Evolutionary conservation across 352 stramenopile genomes (phyloP).

Genomic region (Albugo candida): DNA sequence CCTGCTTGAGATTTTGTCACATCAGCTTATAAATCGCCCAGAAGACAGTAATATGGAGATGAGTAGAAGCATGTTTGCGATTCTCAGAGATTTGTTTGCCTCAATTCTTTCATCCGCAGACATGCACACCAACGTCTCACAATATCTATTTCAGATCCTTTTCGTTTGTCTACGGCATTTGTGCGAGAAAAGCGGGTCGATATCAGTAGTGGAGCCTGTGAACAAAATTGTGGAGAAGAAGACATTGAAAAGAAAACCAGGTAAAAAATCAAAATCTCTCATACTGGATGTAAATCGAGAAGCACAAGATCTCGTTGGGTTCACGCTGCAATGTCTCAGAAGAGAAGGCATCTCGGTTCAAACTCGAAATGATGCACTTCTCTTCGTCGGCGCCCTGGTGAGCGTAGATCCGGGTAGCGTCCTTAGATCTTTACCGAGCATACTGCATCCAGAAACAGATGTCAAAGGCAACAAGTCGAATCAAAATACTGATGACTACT

Average conservation of each 20-base stretch:
- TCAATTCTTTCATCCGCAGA: conserved; percentile 21
- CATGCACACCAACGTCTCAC: conserved; percentile 31
- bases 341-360: conserved; percentile 36
- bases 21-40: too few relatives aligned
- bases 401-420: conserved; percentile 53
- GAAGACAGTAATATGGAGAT: too few relatives aligned
- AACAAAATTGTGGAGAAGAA: not conserved
- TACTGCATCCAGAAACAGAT: conserved; percentile 27
- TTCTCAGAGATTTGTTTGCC: too few relatives aligned
- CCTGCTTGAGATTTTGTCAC: too few relatives aligned
- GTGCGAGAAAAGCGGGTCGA: conserved; percentile 21
- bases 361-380: conserved; percentile 59
- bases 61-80: too few relatives aligned
- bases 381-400: conserved; percentile 68
- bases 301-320: conserved; percentile 51
- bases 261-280: too few relatives aligned
- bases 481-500: conserved; percentile 49
- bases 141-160: conserved; percentile 68
- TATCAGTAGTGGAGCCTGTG: conserved; percentile 1
- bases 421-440: conserved; percentile 53
- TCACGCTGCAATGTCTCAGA: conserved; percentile 44
- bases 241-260: not conserved
- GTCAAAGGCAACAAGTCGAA: conserved; percentile 34
- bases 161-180: conserved; percentile 56
- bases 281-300: conserved; percentile 11